phyloP scores from a whole-genome alignment of 163 green algal species.

The Volvox carteri region DNA sequence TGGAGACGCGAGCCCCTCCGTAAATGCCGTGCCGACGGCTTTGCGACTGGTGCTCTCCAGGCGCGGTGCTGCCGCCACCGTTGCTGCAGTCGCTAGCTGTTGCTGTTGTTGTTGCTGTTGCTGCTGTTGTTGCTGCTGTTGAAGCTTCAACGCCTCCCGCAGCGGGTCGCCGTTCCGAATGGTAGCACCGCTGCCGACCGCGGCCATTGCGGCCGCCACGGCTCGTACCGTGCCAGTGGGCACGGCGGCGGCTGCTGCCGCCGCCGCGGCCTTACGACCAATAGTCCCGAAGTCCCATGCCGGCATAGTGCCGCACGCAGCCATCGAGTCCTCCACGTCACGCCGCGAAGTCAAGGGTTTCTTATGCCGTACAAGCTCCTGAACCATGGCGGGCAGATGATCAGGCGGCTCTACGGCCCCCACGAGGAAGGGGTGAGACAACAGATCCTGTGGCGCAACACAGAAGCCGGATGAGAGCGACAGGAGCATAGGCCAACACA shows the following conservation, averaged over 20 bases:
- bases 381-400: slow-evolving; percentile 52
- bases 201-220: slow-evolving; percentile 4
- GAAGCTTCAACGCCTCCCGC: slow-evolving; percentile 22
- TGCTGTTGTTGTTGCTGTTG: not conserved
- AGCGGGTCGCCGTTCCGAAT: not conserved
- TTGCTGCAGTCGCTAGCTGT: not conserved
- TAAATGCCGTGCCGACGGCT: not conserved
- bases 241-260: not conserved
- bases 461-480: too few relatives aligned
- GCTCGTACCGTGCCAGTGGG: slow-evolving; percentile 27
- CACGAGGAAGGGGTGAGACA: slow-evolving; percentile 79
- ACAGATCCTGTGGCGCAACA: slow-evolving; percentile 61
- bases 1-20: too few relatives aligned
- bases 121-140: not conserved
- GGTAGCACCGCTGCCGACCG: not conserved
- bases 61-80: not conserved
- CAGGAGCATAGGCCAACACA: too few relatives aligned
- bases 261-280: slow-evolving; percentile 16
- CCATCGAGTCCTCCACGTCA: slow-evolving; percentile 26
- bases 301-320: slow-evolving; percentile 62
- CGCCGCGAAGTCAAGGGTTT: slow-evolving; percentile 36
- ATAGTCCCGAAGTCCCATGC: slow-evolving; percentile 68
- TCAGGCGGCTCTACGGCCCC: slow-evolving; percentile 22
- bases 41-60: slow-evolving; percentile 22
- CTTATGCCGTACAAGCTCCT: slow-evolving; percentile 58